Percentiles rank a stretch among this genome's conserved stretches.
Evolutionary conservation across 306 rosid species (phyloP).

Genomic region (Gleditsia sinensis): DNA sequence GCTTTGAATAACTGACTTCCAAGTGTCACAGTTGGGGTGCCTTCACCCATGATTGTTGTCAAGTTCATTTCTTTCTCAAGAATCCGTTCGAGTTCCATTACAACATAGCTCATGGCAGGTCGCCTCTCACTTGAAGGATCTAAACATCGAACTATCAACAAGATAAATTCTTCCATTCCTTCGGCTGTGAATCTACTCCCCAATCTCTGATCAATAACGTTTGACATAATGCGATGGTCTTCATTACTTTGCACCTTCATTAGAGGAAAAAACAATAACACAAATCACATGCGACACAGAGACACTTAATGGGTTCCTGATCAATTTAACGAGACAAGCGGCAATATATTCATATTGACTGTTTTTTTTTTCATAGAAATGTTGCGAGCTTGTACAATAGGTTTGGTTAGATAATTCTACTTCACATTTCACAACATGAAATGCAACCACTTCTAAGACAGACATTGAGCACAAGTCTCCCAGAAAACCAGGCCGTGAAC

Average conservation of each 20-base stretch:
- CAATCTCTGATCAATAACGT: slow-evolving; percentile 66
- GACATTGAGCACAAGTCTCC: not conserved
- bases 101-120: slow-evolving; percentile 76
- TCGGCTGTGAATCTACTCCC: slow-evolving; percentile 77
- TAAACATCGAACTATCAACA: slow-evolving; percentile 58
- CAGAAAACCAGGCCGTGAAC: not conserved
- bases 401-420: too few species aligned
- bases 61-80: slow-evolving; percentile 78
- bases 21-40: slow-evolving; percentile 70
- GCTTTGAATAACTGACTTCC: slow-evolving; percentile 78
- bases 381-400: not conserved
- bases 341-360: not conserved
- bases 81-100: slow-evolving; percentile 77
- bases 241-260: slow-evolving; percentile 57
- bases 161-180: slow-evolving; percentile 70
- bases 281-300: slow-evolving; percentile 6
- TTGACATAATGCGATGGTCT: slow-evolving; percentile 38
- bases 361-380: not conserved
- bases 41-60: slow-evolving; percentile 90
- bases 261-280: slow-evolving; percentile 3
- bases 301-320: not conserved
- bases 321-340: not conserved
- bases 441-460: not conserved
- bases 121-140: slow-evolving; percentile 77
- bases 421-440: not conserved